Evolutionary conservation across 148 eudicot genomes (phyloP).

Genomic region (Camellia lanceoleosa): DNA sequence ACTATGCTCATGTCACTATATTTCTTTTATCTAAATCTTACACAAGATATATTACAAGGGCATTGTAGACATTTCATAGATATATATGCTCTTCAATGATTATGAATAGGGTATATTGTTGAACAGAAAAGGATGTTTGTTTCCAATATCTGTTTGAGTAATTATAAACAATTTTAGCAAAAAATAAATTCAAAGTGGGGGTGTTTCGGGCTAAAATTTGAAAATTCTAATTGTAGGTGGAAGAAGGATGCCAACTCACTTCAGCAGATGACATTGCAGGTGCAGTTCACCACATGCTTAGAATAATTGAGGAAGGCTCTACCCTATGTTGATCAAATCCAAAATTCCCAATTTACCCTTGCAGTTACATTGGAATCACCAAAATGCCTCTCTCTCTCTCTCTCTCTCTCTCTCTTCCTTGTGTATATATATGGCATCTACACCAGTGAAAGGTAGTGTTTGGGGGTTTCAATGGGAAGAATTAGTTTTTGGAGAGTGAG

Average conservation of each 20-base stretch:
- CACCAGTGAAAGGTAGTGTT: too few relatives aligned
- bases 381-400: not conserved
- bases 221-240: constrained; percentile 56
- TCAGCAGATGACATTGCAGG: constrained; percentile 81
- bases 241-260: constrained; percentile 80
- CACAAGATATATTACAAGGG: constrained; percentile 3
- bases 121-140: not conserved
- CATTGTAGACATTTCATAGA: not conserved
- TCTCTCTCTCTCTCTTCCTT: not conserved
- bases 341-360: constrained; percentile 23
- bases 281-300: constrained; percentile 84
- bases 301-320: constrained; percentile 70
- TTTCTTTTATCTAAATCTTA: not conserved
- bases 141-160: not conserved
- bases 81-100: not conserved
- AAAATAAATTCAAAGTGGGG: not conserved
- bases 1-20: too few relatives aligned
- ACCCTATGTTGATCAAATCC: constrained; percentile 28
- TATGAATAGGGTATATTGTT: not conserved
- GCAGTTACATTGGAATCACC: constrained; percentile 10
- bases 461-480: not conserved
- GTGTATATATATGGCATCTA: not conserved
- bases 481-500: not conserved
- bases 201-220: constrained; percentile 12
- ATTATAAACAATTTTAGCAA: not conserved